Base-by-base conservation (phyloP, 345 rosid species). In the Abelmoschus esculentus region DNA sequence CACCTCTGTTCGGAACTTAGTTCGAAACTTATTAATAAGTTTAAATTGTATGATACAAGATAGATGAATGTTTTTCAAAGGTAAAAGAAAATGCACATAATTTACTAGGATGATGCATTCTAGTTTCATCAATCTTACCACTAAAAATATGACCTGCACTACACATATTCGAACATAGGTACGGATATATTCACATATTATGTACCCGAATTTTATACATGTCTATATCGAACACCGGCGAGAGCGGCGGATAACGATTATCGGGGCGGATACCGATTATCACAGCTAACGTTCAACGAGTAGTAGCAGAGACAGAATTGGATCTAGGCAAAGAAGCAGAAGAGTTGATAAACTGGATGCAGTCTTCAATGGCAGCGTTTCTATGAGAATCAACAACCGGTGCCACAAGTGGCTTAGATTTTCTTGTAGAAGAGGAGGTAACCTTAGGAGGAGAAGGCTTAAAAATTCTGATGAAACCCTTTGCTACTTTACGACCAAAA, bases 301-400 rank as follows among this genome's bases (percentile, higher is more conserved):
- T 0, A 42, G 46, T 42, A 42, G 46, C 13, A 0, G 81, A 19
- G 36, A 72, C 70, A 63, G 91, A 83, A 54, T 66, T 84, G 28
- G 90, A 86, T 78, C 88, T 80, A 1, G 85, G 77, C 61, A 84
- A 70, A 3, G 87, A 76, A 52, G 92, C 60, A 0, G 96, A 85
- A 1, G 90, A 79, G 78, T 92, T 86, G 54, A 92, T 88, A 80
- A 90, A 92, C 71, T 88, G 80, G 57, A 92, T 92, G 79, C 98
- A 92, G 73, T 89, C 96, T 47, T 90, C 83, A 34, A 42, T 42
- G 13, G 46, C 46, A 42, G 13, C 46, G 46, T 8, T 42, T 42
- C 46, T 42, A 42, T 42, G 81, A 31, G 82, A 70, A 76, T 92
- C 96, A n/a, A 80, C 57, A 28, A 85, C 46, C 46, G 46, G 71